Conservation (phyloP, 2,329 filamentous ascomycete species). For the Microdochium nivale region DNA sequence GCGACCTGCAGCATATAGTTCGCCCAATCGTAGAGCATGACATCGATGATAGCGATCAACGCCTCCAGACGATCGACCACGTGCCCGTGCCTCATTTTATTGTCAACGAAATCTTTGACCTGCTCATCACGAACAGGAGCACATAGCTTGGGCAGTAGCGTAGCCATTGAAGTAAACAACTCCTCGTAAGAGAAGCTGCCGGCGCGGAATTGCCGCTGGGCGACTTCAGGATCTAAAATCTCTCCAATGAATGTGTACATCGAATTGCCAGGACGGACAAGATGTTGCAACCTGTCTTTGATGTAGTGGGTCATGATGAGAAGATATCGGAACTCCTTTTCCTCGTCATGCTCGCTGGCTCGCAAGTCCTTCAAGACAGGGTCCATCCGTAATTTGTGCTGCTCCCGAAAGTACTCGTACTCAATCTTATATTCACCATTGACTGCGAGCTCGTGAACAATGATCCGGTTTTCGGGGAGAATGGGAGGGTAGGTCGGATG, state of each 20-base stretch:
- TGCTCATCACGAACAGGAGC: constrained; percentile 73
- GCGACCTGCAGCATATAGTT: constrained; percentile 71
- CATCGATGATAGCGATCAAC: constrained; percentile 65
- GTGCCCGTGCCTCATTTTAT: constrained; percentile 49
- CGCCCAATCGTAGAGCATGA: constrained; percentile 72
- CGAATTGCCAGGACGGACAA: constrained; percentile 61
- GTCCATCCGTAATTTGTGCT: constrained; percentile 37
- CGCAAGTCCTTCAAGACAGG: constrained; percentile 49
- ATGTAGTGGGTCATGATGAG: constrained; percentile 64
- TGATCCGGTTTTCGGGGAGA: constrained; percentile 64
- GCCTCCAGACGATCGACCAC: constrained; percentile 71
- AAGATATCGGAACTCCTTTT: constrained; percentile 60
- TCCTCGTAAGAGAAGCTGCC: constrained; percentile 74
- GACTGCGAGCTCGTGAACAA: constrained; percentile 73
- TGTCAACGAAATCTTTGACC: constrained; percentile 59
- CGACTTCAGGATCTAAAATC: constrained; percentile 64
- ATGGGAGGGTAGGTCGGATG: constrained; percentile 38
- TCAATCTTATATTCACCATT: constrained; percentile 72
- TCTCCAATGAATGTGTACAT: constrained; percentile 71
- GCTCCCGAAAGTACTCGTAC: constrained; percentile 48
- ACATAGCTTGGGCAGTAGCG: constrained; percentile 69
- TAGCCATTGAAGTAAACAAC: constrained; percentile 70
- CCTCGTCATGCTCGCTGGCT: constrained; percentile 57
- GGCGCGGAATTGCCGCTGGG: constrained; percentile 58
- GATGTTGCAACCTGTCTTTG: constrained; percentile 60